phyloP scores from a whole-genome alignment of 2,329 filamentous ascomycete genomes.

The Raffaelea deltoideospora region DNA sequence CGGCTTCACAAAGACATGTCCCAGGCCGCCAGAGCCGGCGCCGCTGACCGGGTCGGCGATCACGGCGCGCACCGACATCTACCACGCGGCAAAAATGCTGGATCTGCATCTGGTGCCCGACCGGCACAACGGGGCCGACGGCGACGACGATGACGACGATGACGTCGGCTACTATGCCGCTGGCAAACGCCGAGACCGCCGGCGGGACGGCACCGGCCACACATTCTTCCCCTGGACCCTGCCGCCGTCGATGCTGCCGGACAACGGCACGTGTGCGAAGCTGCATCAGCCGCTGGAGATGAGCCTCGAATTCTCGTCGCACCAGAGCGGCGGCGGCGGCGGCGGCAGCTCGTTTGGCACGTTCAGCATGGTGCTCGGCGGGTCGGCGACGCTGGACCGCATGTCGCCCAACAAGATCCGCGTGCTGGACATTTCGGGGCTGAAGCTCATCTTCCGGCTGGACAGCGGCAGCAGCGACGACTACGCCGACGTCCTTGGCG shows the following conservation, averaged over 20 bases:
- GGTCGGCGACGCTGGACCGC: constrained; percentile 29
- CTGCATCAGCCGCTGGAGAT: constrained; percentile 59
- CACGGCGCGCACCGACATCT: constrained; percentile 66
- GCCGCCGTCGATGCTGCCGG: constrained; percentile 57
- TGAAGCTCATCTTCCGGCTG: constrained; percentile 52
- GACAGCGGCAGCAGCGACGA: constrained; percentile 30
- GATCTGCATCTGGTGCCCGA: constrained; percentile 65
- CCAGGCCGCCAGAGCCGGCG: constrained; percentile 39
- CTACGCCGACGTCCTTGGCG: too few relatives aligned
- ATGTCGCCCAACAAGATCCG: constrained; percentile 29
- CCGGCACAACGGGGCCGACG: constrained; percentile 26
- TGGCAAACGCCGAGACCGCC: background rate
- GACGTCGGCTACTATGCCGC: constrained; percentile 1
- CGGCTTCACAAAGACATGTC: constrained; percentile 47
- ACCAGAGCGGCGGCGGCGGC: constrained; percentile 13
- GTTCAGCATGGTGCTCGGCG: constrained; percentile 29
- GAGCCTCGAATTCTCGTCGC: constrained; percentile 44
- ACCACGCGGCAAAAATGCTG: constrained; percentile 76
- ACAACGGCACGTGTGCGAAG: constrained; percentile 60
- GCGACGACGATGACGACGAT: background rate
- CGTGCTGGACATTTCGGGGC: constrained; percentile 36
- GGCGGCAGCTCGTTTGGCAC: constrained; percentile 12
- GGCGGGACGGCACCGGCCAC: constrained; percentile 40
- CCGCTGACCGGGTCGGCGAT: constrained; percentile 65
- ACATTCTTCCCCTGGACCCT: constrained; percentile 91